These are phyloP conservation scores for Tricholoma terreum DNA, from an alignment of 768 basidiomycete species.

Conservation along the genomic window DNA sequence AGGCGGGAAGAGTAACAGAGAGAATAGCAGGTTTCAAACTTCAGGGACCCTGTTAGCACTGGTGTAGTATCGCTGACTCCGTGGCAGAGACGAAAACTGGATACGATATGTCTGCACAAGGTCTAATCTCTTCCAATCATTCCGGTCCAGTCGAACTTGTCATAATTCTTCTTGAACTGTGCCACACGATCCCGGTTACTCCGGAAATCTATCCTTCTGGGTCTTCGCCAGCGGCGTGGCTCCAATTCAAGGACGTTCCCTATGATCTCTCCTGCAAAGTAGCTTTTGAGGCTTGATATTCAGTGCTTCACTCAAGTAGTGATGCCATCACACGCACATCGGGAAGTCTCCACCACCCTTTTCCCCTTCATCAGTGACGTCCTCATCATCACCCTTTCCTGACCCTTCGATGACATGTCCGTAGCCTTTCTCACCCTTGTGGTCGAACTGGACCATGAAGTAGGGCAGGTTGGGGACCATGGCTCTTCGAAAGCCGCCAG, in stretches of 20 bases:
- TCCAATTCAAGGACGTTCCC: slow-evolving; percentile 89
- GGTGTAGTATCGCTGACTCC: no score
- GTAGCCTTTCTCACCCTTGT: slow-evolving; percentile 97
- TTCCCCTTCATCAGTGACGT: slow-evolving; percentile 75
- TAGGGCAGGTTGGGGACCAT: slow-evolving; percentile 98
- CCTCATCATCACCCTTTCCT: slow-evolving; percentile 38
- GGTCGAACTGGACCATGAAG: slow-evolving; percentile 98
- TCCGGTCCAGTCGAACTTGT: slow-evolving; percentile 77
- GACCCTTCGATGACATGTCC: slow-evolving; percentile 97
- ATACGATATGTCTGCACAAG: background rate
- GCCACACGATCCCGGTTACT: slow-evolving; percentile 68
- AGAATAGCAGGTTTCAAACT: no score
- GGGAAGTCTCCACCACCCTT: slow-evolving; percentile 93
- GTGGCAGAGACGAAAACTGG: no score
- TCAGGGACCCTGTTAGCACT: no score
- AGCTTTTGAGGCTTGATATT: slow-evolving; percentile 43
- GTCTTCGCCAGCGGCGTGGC: slow-evolving; percentile 80
- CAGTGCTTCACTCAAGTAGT: slow-evolving; percentile 2
- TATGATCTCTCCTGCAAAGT: slow-evolving; percentile 93
- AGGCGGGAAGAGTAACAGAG: no score
- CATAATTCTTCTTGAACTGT: slow-evolving; percentile 72
- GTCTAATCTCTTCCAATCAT: slow-evolving; percentile 48
- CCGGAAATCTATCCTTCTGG: slow-evolving; percentile 67
- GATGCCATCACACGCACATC: slow-evolving; percentile 45
- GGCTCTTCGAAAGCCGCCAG: slow-evolving; percentile 90